A percentile compares a stretch with the other conserved stretches of the same genome.
Evolutionary conservation across 108 stramenopile species (phyloP).

Genomic region (Cyclotella cryptica): DNA sequence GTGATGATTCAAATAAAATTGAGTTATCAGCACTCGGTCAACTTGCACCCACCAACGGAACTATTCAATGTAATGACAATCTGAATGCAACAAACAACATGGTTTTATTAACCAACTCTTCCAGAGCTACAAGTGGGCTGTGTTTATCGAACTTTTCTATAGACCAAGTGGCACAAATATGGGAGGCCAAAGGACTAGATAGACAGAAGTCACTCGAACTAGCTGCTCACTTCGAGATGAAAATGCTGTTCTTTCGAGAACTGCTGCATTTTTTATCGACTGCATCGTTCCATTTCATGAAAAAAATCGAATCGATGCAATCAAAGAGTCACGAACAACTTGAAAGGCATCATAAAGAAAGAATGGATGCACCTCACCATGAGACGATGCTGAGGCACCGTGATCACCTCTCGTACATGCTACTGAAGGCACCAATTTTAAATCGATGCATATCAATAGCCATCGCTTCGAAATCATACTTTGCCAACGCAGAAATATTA

Average conservation of each 20-base stretch:
- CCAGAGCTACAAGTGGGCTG: not conserved
- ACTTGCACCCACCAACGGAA: too few species aligned
- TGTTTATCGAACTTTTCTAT: conserved; percentile 1
- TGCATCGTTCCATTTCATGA: conserved; percentile 2
- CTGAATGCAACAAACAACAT: not conserved
- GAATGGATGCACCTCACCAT: conserved; percentile 5
- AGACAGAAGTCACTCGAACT: conserved; percentile 37
- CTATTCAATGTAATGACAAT: not conserved
- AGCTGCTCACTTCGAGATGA: conserved; percentile 33
- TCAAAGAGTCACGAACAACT: conserved; percentile 10
- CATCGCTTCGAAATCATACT: conserved; percentile 6
- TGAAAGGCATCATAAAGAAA: conserved; percentile 22
- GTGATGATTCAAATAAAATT: too few species aligned
- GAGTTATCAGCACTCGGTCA: too few species aligned
- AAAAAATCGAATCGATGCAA: conserved; percentile 12
- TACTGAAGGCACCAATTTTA: conserved; percentile 18
- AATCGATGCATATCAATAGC: conserved; percentile 18
- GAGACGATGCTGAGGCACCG: conserved; percentile 12
- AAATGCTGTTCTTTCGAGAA: conserved; percentile 24
- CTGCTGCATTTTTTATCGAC: conserved; percentile 15
- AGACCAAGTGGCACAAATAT: conserved; percentile 23
- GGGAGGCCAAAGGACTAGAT: conserved; percentile 32
- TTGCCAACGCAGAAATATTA: not conserved
- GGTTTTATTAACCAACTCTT: not conserved
- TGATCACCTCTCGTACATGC: not conserved